A percentile compares a stretch with the other conserved stretches of the same genome.
Evolutionary conservation across 371 early-diverging fungal genomes (phyloP).

Genomic region (Mycotypha africana): DNA sequence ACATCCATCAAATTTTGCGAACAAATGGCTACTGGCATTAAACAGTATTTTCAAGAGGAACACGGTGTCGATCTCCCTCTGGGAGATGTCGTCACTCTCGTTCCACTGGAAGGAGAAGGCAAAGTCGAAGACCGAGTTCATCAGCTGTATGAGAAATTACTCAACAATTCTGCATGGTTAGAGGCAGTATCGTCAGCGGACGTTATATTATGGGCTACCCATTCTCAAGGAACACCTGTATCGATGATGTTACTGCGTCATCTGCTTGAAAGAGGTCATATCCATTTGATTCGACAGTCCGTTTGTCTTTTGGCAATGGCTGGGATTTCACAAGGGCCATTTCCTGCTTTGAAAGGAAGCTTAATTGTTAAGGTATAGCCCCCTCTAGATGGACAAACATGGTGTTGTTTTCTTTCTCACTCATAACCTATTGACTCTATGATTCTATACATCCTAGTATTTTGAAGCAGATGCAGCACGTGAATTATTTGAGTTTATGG

Average conservation of each 20-base stretch:
- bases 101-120: slow-evolving; percentile 89
- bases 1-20: slow-evolving; percentile 84
- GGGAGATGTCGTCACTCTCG: slow-evolving; percentile 56
- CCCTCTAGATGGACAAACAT: too few relatives aligned
- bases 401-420: not conserved
- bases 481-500: slow-evolving; percentile 89
- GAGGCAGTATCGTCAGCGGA: slow-evolving; percentile 61
- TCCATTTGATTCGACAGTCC: slow-evolving; percentile 61
- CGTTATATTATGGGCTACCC: slow-evolving; percentile 79
- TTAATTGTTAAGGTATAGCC: slow-evolving; percentile 68
- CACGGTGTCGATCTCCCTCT: slow-evolving; percentile 43
- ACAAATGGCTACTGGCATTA: slow-evolving; percentile 69
- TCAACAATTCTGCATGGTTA: slow-evolving; percentile 38
- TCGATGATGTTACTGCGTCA: slow-evolving; percentile 68
- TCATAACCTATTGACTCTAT: not conserved
- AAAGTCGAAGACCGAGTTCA: slow-evolving; percentile 81
- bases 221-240: slow-evolving; percentile 91
- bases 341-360: slow-evolving; percentile 74
- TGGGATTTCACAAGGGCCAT: slow-evolving; percentile 87
- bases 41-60: slow-evolving; percentile 44
- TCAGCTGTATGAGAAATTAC: slow-evolving; percentile 48
- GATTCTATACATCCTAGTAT: slow-evolving; percentile 37
- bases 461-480: slow-evolving; percentile 88
- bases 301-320: slow-evolving; percentile 87
- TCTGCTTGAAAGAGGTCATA: slow-evolving; percentile 58